Percentiles rank a stretch among this genome's conserved stretches.
Conservation (phyloP, 2,329 filamentous ascomycete genomes). For the Aquanectria penicillioides region DNA sequence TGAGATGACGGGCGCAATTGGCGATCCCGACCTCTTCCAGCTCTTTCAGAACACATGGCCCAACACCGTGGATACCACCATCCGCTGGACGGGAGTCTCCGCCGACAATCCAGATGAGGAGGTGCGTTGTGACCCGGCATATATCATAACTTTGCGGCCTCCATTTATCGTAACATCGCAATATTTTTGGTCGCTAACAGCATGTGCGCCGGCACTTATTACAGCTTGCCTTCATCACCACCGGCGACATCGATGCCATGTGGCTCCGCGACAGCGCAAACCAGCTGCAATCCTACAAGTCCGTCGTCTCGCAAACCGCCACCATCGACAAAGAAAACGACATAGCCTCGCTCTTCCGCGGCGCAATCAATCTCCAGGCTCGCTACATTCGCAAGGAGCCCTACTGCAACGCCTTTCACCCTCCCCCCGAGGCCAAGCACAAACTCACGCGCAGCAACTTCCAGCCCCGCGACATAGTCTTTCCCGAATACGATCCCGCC, state of each 20-base stretch:
- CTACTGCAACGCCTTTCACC: constrained; percentile 95
- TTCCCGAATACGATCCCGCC: constrained; percentile 72
- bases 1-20: constrained; percentile 73
- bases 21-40: constrained; percentile 79
- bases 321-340: constrained; percentile 57
- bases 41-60: constrained; percentile 79
- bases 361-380: constrained; percentile 80
- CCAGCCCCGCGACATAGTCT: constrained; percentile 61
- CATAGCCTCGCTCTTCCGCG: constrained; percentile 75
- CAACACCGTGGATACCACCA: constrained; percentile 79
- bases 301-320: constrained; percentile 64
- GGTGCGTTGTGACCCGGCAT: constrained; percentile 33
- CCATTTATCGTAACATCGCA: too few species aligned
- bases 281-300: constrained; percentile 79
- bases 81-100: constrained; percentile 73
- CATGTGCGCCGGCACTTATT: not conserved
- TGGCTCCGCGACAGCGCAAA: constrained; percentile 92
- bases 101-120: constrained; percentile 69
- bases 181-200: too few species aligned
- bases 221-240: constrained; percentile 81
- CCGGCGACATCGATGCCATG: constrained; percentile 90
- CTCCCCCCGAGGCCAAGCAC: constrained; percentile 74
- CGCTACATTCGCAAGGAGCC: constrained; percentile 76
- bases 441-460: constrained; percentile 33
- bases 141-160: too few species aligned